phyloP scores from a whole-genome alignment of 108 stramenopile species.

The Nannochloropsis granulata region DNA sequence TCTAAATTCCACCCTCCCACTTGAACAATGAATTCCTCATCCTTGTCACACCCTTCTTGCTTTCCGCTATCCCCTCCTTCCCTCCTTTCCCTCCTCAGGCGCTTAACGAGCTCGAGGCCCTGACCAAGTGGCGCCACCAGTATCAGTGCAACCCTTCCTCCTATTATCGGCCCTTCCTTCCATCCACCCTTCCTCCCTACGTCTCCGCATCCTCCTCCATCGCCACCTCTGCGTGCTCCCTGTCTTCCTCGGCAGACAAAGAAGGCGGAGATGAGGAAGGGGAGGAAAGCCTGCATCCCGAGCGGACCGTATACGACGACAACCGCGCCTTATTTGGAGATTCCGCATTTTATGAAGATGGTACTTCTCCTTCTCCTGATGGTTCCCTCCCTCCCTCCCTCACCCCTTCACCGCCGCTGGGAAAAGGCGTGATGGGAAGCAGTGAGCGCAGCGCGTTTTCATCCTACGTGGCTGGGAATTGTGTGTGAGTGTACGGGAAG shows the following conservation, averaged over 20 bases:
- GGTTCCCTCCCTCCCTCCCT: neutral
- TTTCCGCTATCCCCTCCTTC: too few relatives aligned
- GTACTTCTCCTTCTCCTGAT: neutral
- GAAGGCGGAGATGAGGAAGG: neutral
- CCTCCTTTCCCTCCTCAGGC: neutral
- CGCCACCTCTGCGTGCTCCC: neutral
- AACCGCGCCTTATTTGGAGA: neutral
- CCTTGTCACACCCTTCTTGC: too few relatives aligned
- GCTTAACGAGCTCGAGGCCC: neutral
- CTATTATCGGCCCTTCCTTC: neutral
- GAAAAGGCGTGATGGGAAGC: neutral
- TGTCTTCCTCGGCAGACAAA: neutral
- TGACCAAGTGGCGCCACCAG: neutral
- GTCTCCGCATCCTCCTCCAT: neutral
- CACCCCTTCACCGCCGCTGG: neutral
- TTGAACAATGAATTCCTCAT: too few relatives aligned
- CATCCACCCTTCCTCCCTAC: neutral
- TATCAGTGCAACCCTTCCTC: neutral
- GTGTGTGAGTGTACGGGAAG: neutral
- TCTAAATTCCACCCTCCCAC: too few relatives aligned
- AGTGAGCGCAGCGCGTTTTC: neutral
- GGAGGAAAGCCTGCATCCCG: neutral
- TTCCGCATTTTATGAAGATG: neutral
- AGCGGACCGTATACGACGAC: neutral
- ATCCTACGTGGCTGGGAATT: neutral